Base-by-base conservation (phyloP, 495 filamentous ascomycete genomes). In the Halenospora varia region DNA sequence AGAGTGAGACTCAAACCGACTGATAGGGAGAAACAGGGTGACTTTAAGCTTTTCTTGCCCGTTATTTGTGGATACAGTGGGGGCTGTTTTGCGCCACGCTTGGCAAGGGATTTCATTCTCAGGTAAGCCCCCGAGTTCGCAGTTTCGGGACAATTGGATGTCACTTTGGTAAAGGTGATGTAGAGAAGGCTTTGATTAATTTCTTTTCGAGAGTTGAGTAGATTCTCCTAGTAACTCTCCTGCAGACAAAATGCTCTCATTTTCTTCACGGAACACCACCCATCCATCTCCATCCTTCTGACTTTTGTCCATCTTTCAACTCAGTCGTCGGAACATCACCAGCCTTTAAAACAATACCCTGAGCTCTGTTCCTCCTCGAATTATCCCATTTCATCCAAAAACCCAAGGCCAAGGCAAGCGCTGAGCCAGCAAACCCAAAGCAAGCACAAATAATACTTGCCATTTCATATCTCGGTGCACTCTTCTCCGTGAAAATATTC, bases 331-430 rank as follows among this genome's bases (percentile, higher is more conserved):
- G 42, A 2, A 60, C 51, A 55, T 60, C 51, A 2, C 45, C 45
- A 11, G 57, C 51, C 26, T 49, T 51, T 42, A 55, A 22, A 8
- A 22, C 19, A 2, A 49, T 42, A 9, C 51, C 57, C 20, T 54
- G 51, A 1, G 2, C 42, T 18, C 29, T 20, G 40, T 60, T 40
- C 26, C 51, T 54, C 22, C 26, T 39, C 25, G 9, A 13, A 41
- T 60, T 60, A 26, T 60, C 57, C 11, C 42, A 45, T 18, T 26
- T 39, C 57, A 60, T 60, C 42, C 51, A 54, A n/a, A 55, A 42
- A 1, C 51, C 57, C 20, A 60, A 24, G 4, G 23, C 26, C 1
- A 55, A 18, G 2, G 45, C 25, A n/a, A 60, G 2, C 3, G 24
- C 15, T 3, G 24, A 18, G 1, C 56, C 56, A 22, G 56, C 49